Base-by-base conservation (phyloP, 305 asterid species). In the Fraxinus xanthoxyloides region DNA sequence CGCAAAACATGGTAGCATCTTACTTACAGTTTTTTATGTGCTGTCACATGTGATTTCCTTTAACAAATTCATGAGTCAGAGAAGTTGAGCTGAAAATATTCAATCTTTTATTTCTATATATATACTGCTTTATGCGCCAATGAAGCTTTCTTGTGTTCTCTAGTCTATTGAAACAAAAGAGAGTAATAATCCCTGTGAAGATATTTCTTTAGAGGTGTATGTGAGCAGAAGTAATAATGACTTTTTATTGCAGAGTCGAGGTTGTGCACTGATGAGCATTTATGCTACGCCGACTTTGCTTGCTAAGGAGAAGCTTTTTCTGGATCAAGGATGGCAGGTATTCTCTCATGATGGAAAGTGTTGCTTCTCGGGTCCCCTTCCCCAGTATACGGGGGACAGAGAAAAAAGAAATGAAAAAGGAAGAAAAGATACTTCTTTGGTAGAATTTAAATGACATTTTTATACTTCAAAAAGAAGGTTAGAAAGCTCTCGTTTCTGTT, bases 241-340 rank as follows among this genome's bases (percentile, higher is more conserved):
- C 40, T 80, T 77, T 85, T 77, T 84, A 61, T 84, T 83, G 72
- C 93, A 96, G 99, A 94, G 96, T 87, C 98, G 99, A 28, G 98
- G 99, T 82, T 96, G 99, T 89, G 97, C 86, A 36, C 85, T 96
- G 76, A 82, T 96, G 84, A 93, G 99, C 85, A 91, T 96, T 80
- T 86, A 92, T 83, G 98, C 87, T 73, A 96, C 98, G 54, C 98
- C 98, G 23, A 96, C 99, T 78, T 89, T 96, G 84, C 90, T 85
- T 73, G 97, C 94, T 5, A 96, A 94, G 92, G 98, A 94, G 89
- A 91, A 87, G 38, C 97, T 96, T 84, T 96, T 96, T 72, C 97
- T 96, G 82, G 95, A 96, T 87, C 95, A 92, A 79, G 98, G 98
- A 74, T 96, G 99, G 98, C 95, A 93, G 98, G 98, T 96, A 92